Evolutionary conservation across 2,329 filamentous ascomycete species (phyloP).

Genomic region (Acephala macrosclerotiorum): DNA sequence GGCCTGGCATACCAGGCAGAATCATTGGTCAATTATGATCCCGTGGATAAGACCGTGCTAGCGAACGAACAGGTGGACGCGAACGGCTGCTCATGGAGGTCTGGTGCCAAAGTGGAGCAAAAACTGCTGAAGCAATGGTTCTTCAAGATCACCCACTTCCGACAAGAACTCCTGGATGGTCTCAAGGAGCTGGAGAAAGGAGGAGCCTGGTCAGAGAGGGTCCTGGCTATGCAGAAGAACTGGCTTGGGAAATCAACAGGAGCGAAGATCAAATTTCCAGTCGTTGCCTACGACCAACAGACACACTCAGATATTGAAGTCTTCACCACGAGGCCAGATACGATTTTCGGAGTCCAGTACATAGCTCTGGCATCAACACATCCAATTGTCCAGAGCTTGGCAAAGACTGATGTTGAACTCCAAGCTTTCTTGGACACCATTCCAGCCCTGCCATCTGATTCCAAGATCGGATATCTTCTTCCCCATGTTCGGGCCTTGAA

Average conservation of each 20-base stretch:
- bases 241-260: constrained; percentile 86
- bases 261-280: constrained; percentile 73
- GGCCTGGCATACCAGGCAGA: constrained; percentile 85
- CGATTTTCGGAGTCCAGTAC: constrained; percentile 87
- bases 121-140: constrained; percentile 88
- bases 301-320: constrained; percentile 62
- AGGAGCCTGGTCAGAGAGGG: constrained; percentile 81
- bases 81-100: constrained; percentile 86
- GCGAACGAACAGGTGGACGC: constrained; percentile 95
- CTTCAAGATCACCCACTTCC: constrained; percentile 81
- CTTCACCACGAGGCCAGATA: constrained; percentile 87
- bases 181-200: constrained; percentile 69
- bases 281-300: constrained; percentile 48
- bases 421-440: constrained; percentile 73
- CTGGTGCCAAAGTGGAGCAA: constrained; percentile 84
- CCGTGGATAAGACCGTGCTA: constrained; percentile 86
- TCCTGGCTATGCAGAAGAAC: constrained; percentile 83
- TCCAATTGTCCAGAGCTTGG: constrained; percentile 69
- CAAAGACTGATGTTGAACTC: constrained; percentile 65
- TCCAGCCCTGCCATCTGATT: constrained; percentile 59
- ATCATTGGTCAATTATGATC: constrained; percentile 89
- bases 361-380: constrained; percentile 79
- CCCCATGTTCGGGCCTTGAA: constrained; percentile 68
- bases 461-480: constrained; percentile 73
- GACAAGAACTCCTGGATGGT: constrained; percentile 74